Base-by-base conservation (phyloP, 345 rosid species). In the Carallia pectinifolia region DNA sequence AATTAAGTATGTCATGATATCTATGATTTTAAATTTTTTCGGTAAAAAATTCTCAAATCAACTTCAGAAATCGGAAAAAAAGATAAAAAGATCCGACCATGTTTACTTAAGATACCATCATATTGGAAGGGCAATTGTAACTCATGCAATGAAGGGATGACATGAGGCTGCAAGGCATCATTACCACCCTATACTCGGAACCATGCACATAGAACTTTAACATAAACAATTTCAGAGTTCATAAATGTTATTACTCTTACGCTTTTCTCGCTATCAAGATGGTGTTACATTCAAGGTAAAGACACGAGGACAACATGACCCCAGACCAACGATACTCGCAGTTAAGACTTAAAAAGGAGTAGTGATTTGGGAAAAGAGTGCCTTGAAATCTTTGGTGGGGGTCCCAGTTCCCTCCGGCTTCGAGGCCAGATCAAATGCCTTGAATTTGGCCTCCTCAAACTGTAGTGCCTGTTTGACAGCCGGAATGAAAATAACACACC, bases 351-450 rank as follows among this genome's bases (percentile, higher is more conserved):
- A 91, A 80, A 95, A 90, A 38, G 81, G 80, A 53, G 89, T 64
- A 1, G 88, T 87, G 73, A 87, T 76, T 75, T 85, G 85, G 38
- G 97, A 62, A 62, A 91, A 92, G 44, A 92, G 90, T 40, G 87
- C 89, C 85, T 89, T 90, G 69, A 95, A 95, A 79, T 92, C 97
- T 81, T 77, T 92, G 8, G 99, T 89, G 1, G 97, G 92, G 16
- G 90, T 86, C 59, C 99, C 96, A 1, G 83, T 71, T 73, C 96
- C 88, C 74, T 90, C 97, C 0, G 93, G 97, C 79, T 92, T 89
- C 3, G 99, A 95, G 66, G 97, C 96, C 40, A 92, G 65, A 82
- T 95, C 99, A 62, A 95, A 78, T 47, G 97, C 99, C 91, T 90
- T 95, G 58, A 62, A 86, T 73, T 90, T 89, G 13, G 96, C 77